phyloP scores from a whole-genome alignment of 805 yeast species.

The Wickerhamomyces kurtzmanii region DNA sequence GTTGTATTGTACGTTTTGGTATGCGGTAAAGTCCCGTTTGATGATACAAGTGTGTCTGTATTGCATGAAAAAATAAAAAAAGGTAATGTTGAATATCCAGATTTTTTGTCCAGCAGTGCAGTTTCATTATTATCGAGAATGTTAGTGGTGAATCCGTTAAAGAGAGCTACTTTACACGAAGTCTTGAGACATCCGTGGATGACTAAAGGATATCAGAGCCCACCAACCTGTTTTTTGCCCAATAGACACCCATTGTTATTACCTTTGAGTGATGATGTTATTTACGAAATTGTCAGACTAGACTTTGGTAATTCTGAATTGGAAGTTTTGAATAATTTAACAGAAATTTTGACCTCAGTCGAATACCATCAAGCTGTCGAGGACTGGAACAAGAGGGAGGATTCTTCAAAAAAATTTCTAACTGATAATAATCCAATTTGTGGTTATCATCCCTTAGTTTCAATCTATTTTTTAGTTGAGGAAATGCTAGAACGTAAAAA shows the following conservation, averaged over 20 bases:
- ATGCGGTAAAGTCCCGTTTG: conserved; percentile 97
- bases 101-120: conserved; percentile 70
- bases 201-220: conserved; percentile 74
- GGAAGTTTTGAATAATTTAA: conserved; percentile 44
- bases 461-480: conserved; percentile 77
- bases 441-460: conserved; percentile 81
- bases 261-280: conserved; percentile 59
- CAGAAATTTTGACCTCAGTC: conserved; percentile 47
- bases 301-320: conserved; percentile 67
- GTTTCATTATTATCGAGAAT: conserved; percentile 72
- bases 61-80: conserved; percentile 89
- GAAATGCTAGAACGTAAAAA: conserved; percentile 72
- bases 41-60: conserved; percentile 86
- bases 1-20: conserved; percentile 91
- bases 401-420: conserved; percentile 6
- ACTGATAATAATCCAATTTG: conserved; percentile 64
- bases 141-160: conserved; percentile 83
- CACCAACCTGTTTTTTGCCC: conserved; percentile 66
- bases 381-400: conserved; percentile 47
- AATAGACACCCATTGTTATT: conserved; percentile 61
- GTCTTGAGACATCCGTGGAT: conserved; percentile 92
- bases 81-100: conserved; percentile 89
- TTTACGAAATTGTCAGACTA: conserved; percentile 65
- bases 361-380: conserved; percentile 55
- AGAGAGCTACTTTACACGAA: conserved; percentile 72